Percentiles rank a stretch among this genome's conserved stretches.
phyloP scores from a whole-genome alignment of 2,329 filamentous ascomycete genomes.

The Hypocrella siamensis region DNA sequence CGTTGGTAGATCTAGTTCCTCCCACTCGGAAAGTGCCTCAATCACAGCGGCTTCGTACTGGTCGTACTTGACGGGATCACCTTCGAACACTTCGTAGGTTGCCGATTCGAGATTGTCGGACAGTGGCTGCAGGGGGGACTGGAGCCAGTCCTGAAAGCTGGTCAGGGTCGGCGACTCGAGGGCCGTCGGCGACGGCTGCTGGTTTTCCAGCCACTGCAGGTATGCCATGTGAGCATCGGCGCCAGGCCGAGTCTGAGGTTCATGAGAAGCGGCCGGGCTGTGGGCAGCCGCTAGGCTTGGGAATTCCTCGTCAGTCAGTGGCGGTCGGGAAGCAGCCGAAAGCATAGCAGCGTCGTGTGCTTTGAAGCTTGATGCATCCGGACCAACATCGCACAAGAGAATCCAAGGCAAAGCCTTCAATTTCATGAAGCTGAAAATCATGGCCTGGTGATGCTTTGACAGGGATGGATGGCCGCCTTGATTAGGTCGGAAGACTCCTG shows the following conservation, averaged over 20 bases:
- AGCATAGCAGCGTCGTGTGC: conserved; percentile 8
- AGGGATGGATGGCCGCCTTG: conserved; percentile 46
- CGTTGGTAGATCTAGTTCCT: conserved; percentile 52
- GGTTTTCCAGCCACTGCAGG: conserved; percentile 66
- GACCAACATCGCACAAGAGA: conserved; percentile 46
- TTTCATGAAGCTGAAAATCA: conserved; percentile 48
- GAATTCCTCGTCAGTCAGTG: conserved; percentile 35
- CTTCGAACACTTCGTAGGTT: conserved; percentile 97
- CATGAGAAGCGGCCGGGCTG: conserved; percentile 6
- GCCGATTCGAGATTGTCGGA: conserved; percentile 94
- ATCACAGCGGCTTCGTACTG: conserved; percentile 82
- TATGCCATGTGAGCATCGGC: conserved; percentile 52
- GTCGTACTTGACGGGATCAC: conserved; percentile 93
- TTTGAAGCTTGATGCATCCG: conserved; percentile 20
- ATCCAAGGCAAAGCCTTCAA: conserved; percentile 48
- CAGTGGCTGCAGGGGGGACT: conserved; percentile 84
- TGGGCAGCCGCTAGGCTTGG: conserved; percentile 58
- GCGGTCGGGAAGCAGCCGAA: conserved; percentile 13
- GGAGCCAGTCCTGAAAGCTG: conserved; percentile 79
- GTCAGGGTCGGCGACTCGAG: conserved; percentile 36
- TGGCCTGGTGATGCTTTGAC: conserved; percentile 41
- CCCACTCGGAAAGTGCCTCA: conserved; percentile 70
- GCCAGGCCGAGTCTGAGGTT: conserved; percentile 14
- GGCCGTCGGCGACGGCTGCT: conserved; percentile 48
- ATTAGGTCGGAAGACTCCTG: conserved; percentile 42